These are phyloP conservation scores for Pseudogymnoascus sp. DNA, from an alignment of 2,329 filamentous ascomycete genomes.

Conservation along the genomic window DNA sequence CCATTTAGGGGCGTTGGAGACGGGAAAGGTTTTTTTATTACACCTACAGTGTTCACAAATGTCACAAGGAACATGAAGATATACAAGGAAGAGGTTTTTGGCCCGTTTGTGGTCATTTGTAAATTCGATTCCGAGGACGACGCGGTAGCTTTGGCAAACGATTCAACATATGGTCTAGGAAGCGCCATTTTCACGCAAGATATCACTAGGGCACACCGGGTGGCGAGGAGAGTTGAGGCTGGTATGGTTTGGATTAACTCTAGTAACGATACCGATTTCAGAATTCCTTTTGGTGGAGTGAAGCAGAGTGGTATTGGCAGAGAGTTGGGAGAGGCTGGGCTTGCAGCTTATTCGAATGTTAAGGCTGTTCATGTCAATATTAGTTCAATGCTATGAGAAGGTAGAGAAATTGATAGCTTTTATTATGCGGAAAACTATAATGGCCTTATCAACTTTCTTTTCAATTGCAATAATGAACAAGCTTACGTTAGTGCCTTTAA, in stretches of 20 bases:
- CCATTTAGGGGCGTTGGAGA: constrained; percentile 42
- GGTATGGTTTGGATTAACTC: constrained; percentile 42
- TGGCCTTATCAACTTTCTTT: too few relatives aligned
- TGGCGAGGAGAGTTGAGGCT: constrained; percentile 47
- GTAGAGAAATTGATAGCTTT: too few relatives aligned
- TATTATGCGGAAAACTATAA: too few relatives aligned
- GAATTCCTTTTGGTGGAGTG: constrained; percentile 48
- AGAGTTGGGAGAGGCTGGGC: constrained; percentile 37
- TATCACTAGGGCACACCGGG: constrained; percentile 35
- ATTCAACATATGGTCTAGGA: constrained; percentile 47
- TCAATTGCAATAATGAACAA: too few relatives aligned
- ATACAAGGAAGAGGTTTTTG: constrained; percentile 47
- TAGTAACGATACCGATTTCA: constrained; percentile 31
- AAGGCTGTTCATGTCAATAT: constrained; percentile 34
- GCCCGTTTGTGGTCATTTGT: constrained; percentile 44
- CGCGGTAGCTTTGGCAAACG: constrained; percentile 44
- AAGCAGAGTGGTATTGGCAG: constrained; percentile 51
- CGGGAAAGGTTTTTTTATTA: constrained; percentile 52
- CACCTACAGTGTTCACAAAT: constrained; percentile 44
- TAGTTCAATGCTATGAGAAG: constrained; percentile 17
- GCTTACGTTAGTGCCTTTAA: too few relatives aligned
- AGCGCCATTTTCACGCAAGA: constrained; percentile 48
- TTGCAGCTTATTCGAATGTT: constrained; percentile 34
- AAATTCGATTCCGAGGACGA: constrained; percentile 49
- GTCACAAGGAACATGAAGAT: constrained; percentile 43